Base-by-base conservation (phyloP, 345 rosid species). In the Hibiscus mutabilis region DNA sequence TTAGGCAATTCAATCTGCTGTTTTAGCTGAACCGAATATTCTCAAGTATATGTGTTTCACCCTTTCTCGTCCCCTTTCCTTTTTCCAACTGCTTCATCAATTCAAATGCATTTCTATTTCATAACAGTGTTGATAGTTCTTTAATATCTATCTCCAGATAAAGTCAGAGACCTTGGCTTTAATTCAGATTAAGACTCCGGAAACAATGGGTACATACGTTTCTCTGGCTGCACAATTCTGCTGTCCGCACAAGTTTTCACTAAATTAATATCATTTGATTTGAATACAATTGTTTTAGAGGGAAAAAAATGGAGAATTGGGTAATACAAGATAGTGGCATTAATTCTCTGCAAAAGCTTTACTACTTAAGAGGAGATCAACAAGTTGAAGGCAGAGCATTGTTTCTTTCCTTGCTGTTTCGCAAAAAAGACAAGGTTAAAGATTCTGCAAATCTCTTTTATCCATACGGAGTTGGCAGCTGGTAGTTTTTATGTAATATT, bases 21-120 rank as follows among this genome's bases (percentile, higher is more conserved):
- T 49, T 49, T 10, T 27, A 3, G 19, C 6, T 49, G 49, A 47
- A 40, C 33, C 68, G 76, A 73, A 79, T 69, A 79, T 73, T 68
- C 61, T n/a, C 47, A 71, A 52, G 78, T 27, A 18, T 40, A 57
- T 22, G 10, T 8, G 59, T 21, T 19, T 49, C 55, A 49, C 55
- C 27, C 27, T 25, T 25, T 25, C 27, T 25, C 27, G 2, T 1
- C 27, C 2, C 2, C 27, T 25, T 25, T 25, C 2, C 27, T 25
- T 25, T 25, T 25, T 35, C 40, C 40, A 35, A 35, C 40, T 35
- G 40, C 8, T 35, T 6, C 8, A 35, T 35, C 9, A 35, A 35
- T 35, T 35, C 40, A 35, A 35, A 35, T 1, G 9, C n/a, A 46
- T 46, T 46, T 46, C 0, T 46, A 46, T 44, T 44, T 44, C 13